Evolutionary conservation across 768 basidiomycete species (phyloP), one percentile per base, ranked within the genome.

Genomic region (Candolleomyces aberdarensis): DNA sequence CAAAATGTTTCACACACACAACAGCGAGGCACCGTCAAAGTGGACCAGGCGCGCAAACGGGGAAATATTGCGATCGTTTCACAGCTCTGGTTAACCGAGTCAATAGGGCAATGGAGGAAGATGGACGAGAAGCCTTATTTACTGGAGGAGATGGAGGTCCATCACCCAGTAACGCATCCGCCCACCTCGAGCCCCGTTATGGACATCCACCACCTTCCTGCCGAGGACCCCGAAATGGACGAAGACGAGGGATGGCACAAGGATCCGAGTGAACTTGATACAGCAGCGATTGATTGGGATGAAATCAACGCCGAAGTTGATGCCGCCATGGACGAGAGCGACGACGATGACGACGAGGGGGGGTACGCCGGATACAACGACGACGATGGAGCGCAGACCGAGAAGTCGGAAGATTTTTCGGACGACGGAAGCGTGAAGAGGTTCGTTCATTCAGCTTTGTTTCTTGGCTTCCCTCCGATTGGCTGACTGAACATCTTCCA

Each of bases 1-100:
- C 46, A 53, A 13, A 52, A 57, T 41, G 43, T 59, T 17, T 53
- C 52, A 32, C n/a, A 22, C 7, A 32, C n/a, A 53, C 52, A 53
- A 53, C 62, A 96, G 92, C 85, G 85, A 62, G 92, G 92, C 39
- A 98, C 96, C 0, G 88, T 89, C 64, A 99, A 99, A 75, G 94
- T 96, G 0, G 89, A 94, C 69, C 78, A 82, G 57, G 94, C 95
- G 0, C 83, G 89, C 46, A 84, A 84, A 69, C 83, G 85, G n/a
- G 86, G 88, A 6, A 84, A 84, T 22, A 85, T 92, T 69, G 87
- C 89, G 70, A 86, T 98, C 62, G 94, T 98, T 19, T 92, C 91
- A 86, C 74, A 91, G 8, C 79, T 83, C 9, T 99, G 96, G 96
- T 90, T 98, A 68, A 87, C 84, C 36, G 91, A 96, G 71, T 94